Evolutionary conservation across 208 protist species (phyloP).

Genomic region (Cochliopodium minus): DNA sequence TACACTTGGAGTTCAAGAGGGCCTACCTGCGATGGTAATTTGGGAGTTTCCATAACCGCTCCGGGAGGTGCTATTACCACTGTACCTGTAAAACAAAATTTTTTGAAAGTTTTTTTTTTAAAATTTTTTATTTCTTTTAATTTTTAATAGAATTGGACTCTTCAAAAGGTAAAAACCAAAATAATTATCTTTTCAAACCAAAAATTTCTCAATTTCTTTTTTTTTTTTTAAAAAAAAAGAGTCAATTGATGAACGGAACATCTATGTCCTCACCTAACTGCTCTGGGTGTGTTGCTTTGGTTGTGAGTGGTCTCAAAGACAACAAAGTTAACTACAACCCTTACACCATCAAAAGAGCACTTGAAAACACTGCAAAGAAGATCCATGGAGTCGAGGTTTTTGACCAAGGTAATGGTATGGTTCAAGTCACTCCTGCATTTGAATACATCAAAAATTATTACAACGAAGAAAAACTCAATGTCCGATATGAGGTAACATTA

Average conservation of each 20-base stretch:
- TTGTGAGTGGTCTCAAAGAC: not conserved
- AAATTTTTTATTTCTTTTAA: no score
- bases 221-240: no score
- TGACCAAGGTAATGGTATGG: not conserved
- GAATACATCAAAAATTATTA: not conserved
- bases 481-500: not conserved
- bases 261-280: not conserved
- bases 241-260: slow-evolving; percentile 8
- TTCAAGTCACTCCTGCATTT: not conserved
- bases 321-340: not conserved
- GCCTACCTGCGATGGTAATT: not conserved
- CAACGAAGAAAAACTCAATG: not conserved
- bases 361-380: not conserved
- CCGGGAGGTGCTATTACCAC: not conserved
- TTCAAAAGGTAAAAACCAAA: not conserved
- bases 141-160: not conserved
- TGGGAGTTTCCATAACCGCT: not conserved
- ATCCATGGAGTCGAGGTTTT: not conserved
- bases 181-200: not conserved
- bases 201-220: no score
- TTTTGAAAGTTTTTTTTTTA: no score
- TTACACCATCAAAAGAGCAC: not conserved
- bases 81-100: no score
- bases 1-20: not conserved
- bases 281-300: not conserved